phyloP scores from a whole-genome alignment of 345 rosid genomes.

The Alliaria petiolata region DNA sequence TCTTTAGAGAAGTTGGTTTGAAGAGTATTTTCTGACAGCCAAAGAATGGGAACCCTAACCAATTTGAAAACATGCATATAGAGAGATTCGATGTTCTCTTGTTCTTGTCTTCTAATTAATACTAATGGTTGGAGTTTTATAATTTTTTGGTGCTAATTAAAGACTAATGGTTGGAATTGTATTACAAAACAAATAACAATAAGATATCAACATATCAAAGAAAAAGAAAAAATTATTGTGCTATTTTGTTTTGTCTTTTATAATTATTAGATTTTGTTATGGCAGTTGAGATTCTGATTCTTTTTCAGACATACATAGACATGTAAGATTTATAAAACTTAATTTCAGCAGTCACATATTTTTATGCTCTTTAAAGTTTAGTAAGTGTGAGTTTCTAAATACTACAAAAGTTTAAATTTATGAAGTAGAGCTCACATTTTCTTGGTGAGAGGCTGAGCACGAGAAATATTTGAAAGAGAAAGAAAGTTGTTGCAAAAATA shows the following conservation, averaged over 20 bases:
- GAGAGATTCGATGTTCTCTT: not conserved
- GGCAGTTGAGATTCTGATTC: conserved; percentile 26
- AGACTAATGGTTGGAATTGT: no score
- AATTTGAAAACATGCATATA: not conserved
- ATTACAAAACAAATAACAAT: not conserved
- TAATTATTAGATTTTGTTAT: conserved; percentile 8
- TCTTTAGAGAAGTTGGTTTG: not conserved
- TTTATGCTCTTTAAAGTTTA: no score
- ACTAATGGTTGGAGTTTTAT: not conserved
- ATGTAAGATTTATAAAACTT: not conserved
- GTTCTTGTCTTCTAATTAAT: conserved; percentile 1
- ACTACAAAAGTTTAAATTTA: no score
- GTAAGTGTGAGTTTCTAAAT: no score
- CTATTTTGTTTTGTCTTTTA: conserved; percentile 11
- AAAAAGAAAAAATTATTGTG: no score
- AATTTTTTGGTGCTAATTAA: no score
- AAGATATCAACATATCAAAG: not conserved
- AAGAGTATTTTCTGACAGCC: not conserved
- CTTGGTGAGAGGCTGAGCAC: no score
- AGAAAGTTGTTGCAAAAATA: no score
- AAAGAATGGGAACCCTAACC: not conserved
- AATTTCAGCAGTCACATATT: not conserved
- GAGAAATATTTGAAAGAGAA: no score
- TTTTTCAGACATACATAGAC: conserved; percentile 2
- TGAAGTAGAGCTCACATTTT: no score